Evolutionary conservation across 306 rosid genomes (phyloP), one percentile per base, ranked within the genome.

Genomic region (Quercus berberidifolia): DNA sequence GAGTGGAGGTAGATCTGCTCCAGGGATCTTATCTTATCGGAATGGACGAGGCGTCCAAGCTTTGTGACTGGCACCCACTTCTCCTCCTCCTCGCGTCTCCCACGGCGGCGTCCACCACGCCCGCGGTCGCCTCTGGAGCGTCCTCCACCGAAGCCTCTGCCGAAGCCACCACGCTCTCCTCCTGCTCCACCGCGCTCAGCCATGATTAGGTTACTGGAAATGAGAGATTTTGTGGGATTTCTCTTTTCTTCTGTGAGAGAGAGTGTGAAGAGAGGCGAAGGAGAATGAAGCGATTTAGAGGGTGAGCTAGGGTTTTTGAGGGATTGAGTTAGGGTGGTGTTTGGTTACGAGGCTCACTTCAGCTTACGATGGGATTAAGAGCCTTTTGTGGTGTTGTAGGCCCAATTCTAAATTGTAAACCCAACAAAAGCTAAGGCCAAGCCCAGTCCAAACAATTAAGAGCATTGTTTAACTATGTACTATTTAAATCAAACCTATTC

Each of bases 121-220:
- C 94, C 87, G 5, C 89, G 79, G 0, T 76, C 90, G 0, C 93
- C 89, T 13, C 54, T 49, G 54, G 17, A 0, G 30, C 88, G 86
- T 0, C 97, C 94, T 0, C 97, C 82, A 0, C 97, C 92, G 71
- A 87, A 90, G 1, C 97, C 94, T 0, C 92, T 90, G 0, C 94
- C 84, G 19, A 49, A 49, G 4, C 54, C 54, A 0, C 54, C 54
- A 0, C 54, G 17, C 17, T 49, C 54, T 3, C 86, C 96, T 0
- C 86, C 87, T 41, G 46, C 46, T 0, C 79, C 83, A 11, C 92
- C 90, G 3, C 92, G 89, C 18, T 88, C 94, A 1, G 92, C 97
- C 97, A 90, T 87, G 46, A 41, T 41, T 41, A 54, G n/a, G 54
- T 49, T 49, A 41, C 46, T 49, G 54, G 54, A 49, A 49, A 49